Percentiles rank a stretch among this genome's conserved stretches.
Conservation (phyloP, 495 filamentous ascomycete genomes). For the Penicillium canariense region DNA sequence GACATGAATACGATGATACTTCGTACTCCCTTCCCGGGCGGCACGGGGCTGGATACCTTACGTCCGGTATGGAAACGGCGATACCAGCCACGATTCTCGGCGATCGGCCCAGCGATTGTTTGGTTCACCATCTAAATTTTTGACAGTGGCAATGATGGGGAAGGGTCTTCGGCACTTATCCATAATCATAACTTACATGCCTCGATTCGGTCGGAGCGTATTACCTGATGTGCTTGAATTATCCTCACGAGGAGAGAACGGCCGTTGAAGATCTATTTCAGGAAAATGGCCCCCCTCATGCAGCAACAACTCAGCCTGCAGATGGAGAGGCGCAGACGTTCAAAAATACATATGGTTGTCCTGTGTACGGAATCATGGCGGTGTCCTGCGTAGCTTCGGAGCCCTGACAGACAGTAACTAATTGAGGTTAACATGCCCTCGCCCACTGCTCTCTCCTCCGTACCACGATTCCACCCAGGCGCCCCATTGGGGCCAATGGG, state of each 20-base stretch:
- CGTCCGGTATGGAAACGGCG: constrained; percentile 11
- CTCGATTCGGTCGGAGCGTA: neutral
- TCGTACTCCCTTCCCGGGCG: neutral
- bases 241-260: neutral
- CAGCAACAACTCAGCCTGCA: constrained; percentile 1
- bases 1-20: neutral
- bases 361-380: too few species aligned
- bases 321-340: neutral
- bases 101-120: neutral
- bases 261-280: neutral
- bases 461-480: too few species aligned
- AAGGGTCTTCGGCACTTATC: constrained; percentile 10
- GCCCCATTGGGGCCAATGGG: too few species aligned
- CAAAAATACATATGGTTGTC: neutral
- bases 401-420: too few species aligned
- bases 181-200: too few species aligned
- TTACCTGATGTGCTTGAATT: neutral
- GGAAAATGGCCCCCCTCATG: constrained; percentile 8
- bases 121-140: constrained; percentile 25
- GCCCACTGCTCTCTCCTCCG: too few species aligned
- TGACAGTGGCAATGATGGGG: constrained; percentile 27
- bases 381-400: too few species aligned
- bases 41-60: constrained; percentile 1
- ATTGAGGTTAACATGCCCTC: too few species aligned
- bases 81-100: constrained; percentile 5